Evolutionary conservation across 352 stramenopile species (phyloP), one percentile per base, ranked within the genome.

Genomic region (Phytophthora sojae): DNA sequence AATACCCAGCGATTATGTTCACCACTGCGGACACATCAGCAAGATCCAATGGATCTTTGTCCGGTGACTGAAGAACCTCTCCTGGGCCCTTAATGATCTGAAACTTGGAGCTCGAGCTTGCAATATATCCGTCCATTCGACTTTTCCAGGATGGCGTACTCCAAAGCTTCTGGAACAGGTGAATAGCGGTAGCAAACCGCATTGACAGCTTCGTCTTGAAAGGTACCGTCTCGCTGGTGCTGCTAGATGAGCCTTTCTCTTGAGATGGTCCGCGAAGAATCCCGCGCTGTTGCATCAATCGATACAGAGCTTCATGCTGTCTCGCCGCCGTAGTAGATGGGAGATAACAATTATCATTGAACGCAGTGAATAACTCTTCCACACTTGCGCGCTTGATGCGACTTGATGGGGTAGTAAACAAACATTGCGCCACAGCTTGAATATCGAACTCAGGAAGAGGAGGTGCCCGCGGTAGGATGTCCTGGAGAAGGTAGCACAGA

Each of bases 111-210:
- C 15, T 68, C 12, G 63, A 53, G 1, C 1, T 52, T 19, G 12
- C 47, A 30, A 61, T 44, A 53, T 77, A 71, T 2, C 57, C 6
- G 12, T 67, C 54, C 17, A 81, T 69, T 32, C 35, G 54, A 47
- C 0, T 26, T 56, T 37, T 55, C 78, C 75, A 85, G 15, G 32
- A 45, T 35, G 44, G 25, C 14, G 44, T 67, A 32, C 3, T 45
- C 15, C 49, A 77, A 8, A 85, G 25, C 6, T 25, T 71, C 19
- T 85, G 78, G n/a, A 85, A 60, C 8, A 85, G 65, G 1, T 64
- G 59, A 15, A 77, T 55, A 17, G 47, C 61, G 47, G 72, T 57
- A 58, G 66, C 73, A 67, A 73, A 80, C 2, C 55, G 54, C 39
- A 81, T 23, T 4, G 73, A 75, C 12, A 49, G 3, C 6, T 64